Evolutionary conservation across 2,329 filamentous ascomycete genomes (phyloP).

Genomic region (Aureobasidium sp.): DNA sequence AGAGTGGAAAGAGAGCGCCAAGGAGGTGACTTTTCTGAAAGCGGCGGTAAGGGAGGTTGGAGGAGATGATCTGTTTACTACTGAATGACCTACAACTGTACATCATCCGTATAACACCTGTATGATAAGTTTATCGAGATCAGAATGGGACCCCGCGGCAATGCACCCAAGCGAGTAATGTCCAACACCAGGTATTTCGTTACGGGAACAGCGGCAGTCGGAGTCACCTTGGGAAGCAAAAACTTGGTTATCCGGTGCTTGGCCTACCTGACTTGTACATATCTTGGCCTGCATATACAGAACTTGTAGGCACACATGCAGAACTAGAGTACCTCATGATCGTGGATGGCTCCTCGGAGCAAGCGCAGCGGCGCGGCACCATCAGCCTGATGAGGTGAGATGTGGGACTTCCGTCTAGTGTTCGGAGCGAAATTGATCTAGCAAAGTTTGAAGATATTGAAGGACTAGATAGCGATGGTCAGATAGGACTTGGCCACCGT

Average conservation of each 20-base stretch:
- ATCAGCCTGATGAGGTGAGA: background rate
- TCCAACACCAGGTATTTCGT: background rate
- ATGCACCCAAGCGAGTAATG: background rate
- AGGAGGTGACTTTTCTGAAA: slow-evolving; percentile 36
- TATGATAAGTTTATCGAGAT: too few relatives aligned
- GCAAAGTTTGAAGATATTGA: background rate
- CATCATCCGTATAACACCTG: background rate
- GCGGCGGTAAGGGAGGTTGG: slow-evolving; percentile 11
- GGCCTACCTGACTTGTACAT: background rate
- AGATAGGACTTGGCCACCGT: background rate
- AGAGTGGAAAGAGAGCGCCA: slow-evolving; percentile 43
- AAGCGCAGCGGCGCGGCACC: background rate
- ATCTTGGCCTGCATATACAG: background rate
- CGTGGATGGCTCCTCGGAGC: background rate
- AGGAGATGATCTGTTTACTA: background rate
- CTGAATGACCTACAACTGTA: background rate
- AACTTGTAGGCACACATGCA: background rate
- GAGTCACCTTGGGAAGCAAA: background rate
- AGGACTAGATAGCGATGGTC: background rate
- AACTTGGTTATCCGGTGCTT: background rate
- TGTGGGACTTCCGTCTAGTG: too few relatives aligned
- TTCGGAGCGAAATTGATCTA: too few relatives aligned
- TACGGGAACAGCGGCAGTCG: background rate
- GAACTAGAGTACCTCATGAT: background rate
- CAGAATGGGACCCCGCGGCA: too few relatives aligned